Conservation (phyloP, 2,329 filamentous ascomycete genomes). For the Paecilomyces variotii region DNA sequence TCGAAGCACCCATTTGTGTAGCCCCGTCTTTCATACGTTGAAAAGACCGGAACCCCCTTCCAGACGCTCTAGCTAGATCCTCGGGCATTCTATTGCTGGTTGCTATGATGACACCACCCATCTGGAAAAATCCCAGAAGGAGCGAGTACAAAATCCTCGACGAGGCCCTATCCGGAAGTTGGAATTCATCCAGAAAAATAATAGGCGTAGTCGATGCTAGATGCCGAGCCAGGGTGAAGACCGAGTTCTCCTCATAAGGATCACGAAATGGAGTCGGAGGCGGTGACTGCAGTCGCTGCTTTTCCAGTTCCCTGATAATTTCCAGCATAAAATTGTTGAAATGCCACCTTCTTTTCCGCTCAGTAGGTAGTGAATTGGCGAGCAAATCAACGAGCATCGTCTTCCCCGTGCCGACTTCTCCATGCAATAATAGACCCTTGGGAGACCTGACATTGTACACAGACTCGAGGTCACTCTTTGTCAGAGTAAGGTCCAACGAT, state of each 20-base stretch:
- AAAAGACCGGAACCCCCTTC: constrained; percentile 55
- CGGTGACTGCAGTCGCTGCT: constrained; percentile 43
- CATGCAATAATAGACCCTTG: constrained; percentile 66
- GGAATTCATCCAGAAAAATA: constrained; percentile 75
- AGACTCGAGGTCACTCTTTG: constrained; percentile 62
- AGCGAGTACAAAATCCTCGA: constrained; percentile 73
- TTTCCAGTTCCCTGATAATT: constrained; percentile 63
- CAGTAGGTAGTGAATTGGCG: constrained; percentile 66
- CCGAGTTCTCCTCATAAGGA: constrained; percentile 52
- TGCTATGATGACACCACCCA: constrained; percentile 71
- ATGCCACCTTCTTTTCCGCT: constrained; percentile 68
- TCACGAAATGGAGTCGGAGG: constrained; percentile 11
- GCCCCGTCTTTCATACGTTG: constrained; percentile 36
- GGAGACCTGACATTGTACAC: constrained; percentile 66
- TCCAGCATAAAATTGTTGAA: constrained; percentile 85
- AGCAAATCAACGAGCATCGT: constrained; percentile 78
- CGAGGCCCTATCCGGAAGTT: constrained; percentile 68
- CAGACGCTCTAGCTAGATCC: constrained; percentile 66
- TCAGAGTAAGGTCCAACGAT: constrained; percentile 55
- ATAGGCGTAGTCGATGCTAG: constrained; percentile 68
- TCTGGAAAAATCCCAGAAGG: constrained; percentile 71
- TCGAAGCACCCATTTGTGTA: neutral
- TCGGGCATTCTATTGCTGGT: constrained; percentile 80
- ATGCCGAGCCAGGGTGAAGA: constrained; percentile 67
- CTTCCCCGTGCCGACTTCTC: constrained; percentile 76